phyloP scores from a whole-genome alignment of 305 asterid species.

The Rubia tinctorum region DNA sequence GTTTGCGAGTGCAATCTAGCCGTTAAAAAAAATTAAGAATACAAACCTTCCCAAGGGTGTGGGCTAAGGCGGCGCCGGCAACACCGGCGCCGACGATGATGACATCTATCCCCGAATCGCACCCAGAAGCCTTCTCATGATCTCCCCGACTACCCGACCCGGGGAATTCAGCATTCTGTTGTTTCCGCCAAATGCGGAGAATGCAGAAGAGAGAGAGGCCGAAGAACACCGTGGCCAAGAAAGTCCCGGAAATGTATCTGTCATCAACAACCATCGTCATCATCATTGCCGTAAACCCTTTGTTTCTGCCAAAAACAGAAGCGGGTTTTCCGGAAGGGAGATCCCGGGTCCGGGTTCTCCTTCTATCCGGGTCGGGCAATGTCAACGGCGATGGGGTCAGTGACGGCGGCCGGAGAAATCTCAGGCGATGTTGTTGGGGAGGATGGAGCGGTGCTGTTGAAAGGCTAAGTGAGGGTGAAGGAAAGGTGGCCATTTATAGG shows the following conservation, averaged over 20 bases:
- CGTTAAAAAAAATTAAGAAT: no score
- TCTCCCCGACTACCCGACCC: slow-evolving; percentile 12
- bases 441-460: background rate
- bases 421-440: background rate
- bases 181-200: slow-evolving; percentile 15
- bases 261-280: slow-evolving; percentile 6
- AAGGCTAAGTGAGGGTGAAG: background rate
- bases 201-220: slow-evolving; percentile 26
- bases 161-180: slow-evolving; percentile 4
- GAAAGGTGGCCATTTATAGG: background rate
- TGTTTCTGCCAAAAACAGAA: background rate
- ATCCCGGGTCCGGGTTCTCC: background rate
- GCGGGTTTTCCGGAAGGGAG: background rate
- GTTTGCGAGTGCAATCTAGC: no score
- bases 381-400: background rate
- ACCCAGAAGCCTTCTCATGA: slow-evolving; percentile 5
- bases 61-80: slow-evolving; percentile 57
- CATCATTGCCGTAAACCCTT: background rate
- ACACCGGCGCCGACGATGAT: slow-evolving; percentile 57
- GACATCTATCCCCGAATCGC: slow-evolving; percentile 30
- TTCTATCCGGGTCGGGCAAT: background rate
- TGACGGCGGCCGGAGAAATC: background rate
- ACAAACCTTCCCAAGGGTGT: slow-evolving; percentile 46
- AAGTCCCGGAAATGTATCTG: slow-evolving; percentile 22
- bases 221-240: slow-evolving; percentile 25